Conservation (phyloP, 306 rosid genomes). For the Castanea mollissima region DNA sequence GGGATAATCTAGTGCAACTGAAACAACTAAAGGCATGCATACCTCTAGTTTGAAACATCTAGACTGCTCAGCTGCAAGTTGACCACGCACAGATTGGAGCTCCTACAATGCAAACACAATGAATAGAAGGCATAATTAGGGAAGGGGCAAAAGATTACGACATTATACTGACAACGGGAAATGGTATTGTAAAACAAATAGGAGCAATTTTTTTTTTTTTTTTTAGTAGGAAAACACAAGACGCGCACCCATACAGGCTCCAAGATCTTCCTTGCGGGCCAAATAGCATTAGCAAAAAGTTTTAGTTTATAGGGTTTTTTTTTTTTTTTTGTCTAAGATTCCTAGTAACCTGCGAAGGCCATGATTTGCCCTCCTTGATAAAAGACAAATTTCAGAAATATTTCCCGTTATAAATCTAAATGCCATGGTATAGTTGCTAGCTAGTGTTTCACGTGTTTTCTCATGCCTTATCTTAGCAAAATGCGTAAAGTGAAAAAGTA, state of each 20-base stretch:
- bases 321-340: background rate
- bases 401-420: background rate
- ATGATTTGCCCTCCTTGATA: background rate
- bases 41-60: constrained; percentile 99
- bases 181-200: background rate
- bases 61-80: constrained; percentile 92
- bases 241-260: background rate
- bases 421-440: background rate
- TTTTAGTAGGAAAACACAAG: background rate
- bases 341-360: background rate
- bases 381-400: background rate
- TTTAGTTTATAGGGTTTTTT: too few relatives aligned
- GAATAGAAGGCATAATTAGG: constrained; percentile 11
- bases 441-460: background rate
- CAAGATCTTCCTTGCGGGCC: too few relatives aligned
- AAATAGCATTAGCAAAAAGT: too few relatives aligned
- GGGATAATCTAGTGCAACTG: background rate
- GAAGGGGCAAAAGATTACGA: constrained; percentile 4
- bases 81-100: constrained; percentile 94
- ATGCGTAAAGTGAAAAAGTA: background rate
- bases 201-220: background rate
- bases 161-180: background rate
- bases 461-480: background rate
- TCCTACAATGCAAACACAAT: constrained; percentile 46
- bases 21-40: constrained; percentile 21